Evolutionary conservation across 192 early-diverging fungal genomes (phyloP).

Genomic region (Backusella mclennaniae): DNA sequence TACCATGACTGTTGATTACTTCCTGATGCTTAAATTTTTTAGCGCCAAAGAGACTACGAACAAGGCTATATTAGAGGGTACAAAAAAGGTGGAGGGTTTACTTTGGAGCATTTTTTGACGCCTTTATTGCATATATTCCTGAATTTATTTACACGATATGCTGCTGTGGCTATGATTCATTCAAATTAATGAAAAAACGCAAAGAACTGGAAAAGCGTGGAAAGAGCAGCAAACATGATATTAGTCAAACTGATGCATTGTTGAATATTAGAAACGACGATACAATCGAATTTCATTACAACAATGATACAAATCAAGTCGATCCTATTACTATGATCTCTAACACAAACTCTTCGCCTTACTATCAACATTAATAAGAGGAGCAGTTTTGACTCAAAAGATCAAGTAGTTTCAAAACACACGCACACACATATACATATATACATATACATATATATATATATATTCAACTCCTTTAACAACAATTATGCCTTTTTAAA

Average conservation of each 20-base stretch:
- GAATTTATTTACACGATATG: slow-evolving; percentile 23
- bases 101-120: slow-evolving; percentile 26
- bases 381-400: too few relatives aligned
- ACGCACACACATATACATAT: too few relatives aligned
- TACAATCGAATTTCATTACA: neutral
- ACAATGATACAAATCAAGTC: too few relatives aligned
- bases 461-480: too few relatives aligned
- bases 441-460: too few relatives aligned
- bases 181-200: slow-evolving; percentile 26
- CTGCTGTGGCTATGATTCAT: slow-evolving; percentile 28
- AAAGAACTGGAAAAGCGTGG: slow-evolving; percentile 3
- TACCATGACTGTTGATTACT: slow-evolving; percentile 18
- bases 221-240: neutral
- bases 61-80: neutral
- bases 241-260: neutral
- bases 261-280: neutral
- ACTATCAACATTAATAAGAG: too few relatives aligned
- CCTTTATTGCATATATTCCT: slow-evolving; percentile 29
- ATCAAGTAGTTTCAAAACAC: too few relatives aligned
- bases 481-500: too few relatives aligned
- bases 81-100: neutral
- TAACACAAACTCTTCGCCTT: too few relatives aligned
- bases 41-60: neutral
- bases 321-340: too few relatives aligned
- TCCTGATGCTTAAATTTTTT: slow-evolving; percentile 26